phyloP scores from a whole-genome alignment of 73 alveolate species.

The Breviolum minutum region DNA sequence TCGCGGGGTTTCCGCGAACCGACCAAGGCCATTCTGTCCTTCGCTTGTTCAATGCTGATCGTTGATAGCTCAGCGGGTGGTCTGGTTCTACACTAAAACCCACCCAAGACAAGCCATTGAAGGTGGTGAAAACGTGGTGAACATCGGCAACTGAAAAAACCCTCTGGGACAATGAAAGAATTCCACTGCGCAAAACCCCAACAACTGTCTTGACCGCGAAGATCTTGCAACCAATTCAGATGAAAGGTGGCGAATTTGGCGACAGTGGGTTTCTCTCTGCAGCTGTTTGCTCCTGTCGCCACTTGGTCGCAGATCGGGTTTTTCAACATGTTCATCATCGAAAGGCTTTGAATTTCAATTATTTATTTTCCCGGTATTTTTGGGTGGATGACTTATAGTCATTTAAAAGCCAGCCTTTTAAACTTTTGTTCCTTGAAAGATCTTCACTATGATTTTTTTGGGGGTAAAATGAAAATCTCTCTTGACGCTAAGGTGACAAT shows the following conservation, averaged over 20 bases:
- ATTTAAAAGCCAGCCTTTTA: background rate
- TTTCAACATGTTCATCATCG: too few relatives aligned
- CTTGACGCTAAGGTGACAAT: constrained; percentile 1
- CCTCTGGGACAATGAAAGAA: too few relatives aligned
- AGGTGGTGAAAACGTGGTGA: too few relatives aligned
- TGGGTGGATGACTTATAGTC: background rate
- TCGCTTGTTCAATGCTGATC: constrained; percentile 59
- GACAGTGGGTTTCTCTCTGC: constrained; percentile 56
- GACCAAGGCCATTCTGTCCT: constrained; percentile 47
- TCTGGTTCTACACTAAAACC: too few relatives aligned
- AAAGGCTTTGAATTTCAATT: background rate
- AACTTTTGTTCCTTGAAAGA: too few relatives aligned
- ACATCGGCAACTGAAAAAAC: too few relatives aligned
- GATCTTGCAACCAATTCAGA: too few relatives aligned
- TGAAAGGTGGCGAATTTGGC: constrained; percentile 74
- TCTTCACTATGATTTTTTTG: too few relatives aligned
- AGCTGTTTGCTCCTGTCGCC: constrained; percentile 34
- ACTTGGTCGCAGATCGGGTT: background rate
- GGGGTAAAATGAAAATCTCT: too few relatives aligned
- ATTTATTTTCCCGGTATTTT: background rate
- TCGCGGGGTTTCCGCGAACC: background rate
- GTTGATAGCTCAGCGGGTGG: background rate
- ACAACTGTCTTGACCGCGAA: background rate
- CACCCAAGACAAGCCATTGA: too few relatives aligned
- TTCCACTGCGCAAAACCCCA: background rate